Base-by-base conservation (phyloP, 306 rosid species). In the Lagenaria siceraria region DNA sequence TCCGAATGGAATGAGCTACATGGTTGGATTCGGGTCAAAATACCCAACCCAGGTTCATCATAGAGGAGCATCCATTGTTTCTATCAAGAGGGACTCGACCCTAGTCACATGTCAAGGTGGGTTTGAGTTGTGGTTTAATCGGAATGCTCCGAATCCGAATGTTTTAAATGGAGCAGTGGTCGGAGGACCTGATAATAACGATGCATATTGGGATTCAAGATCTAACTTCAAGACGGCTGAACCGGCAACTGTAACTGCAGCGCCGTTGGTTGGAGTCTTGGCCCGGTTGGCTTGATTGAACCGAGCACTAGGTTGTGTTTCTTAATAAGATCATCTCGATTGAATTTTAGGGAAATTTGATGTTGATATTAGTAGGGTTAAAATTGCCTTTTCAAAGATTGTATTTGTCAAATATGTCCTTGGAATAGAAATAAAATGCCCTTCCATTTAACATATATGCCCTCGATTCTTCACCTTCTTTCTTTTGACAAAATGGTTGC, bases 21-120 rank as follows among this genome's bases (percentile, higher is more conserved):
- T 92, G 97, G 87, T 90, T 7, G 97, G 96, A 1, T 84, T 80
- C 0, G 93, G 91, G 2, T 8, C 87, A 53, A 87, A 77, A 0
- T 90, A 78, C 58, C 92, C 90, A 0, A 58, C 79, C 1, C 80
- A 85, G 7, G 42, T 83, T 65, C 96, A 88, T 79, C 97, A 90
- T 25, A 92, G 96, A 81, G 96, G 73, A 80, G 88, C 91, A 11
- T 92, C 97, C 22, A 90, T 88, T 53, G 77, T 78, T 12, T 88
- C 97, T 1, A 25, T 87, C 2, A 90, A 81, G 63, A 8, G n/a
- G 0, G 53, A 89, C 25, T 35, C 38, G 0, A 4, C 77, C 3
- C 80, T 80, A 8, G 82, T 89, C 17, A n/a, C 83, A 6, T 90
- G 92, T 68, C 4, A 87, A 70, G 92, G 75, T 0, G 92, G 94